Percentiles rank a stretch among this genome's conserved stretches.
Conservation (phyloP, 306 rosid genomes). For the Coriaria nepalensis region DNA sequence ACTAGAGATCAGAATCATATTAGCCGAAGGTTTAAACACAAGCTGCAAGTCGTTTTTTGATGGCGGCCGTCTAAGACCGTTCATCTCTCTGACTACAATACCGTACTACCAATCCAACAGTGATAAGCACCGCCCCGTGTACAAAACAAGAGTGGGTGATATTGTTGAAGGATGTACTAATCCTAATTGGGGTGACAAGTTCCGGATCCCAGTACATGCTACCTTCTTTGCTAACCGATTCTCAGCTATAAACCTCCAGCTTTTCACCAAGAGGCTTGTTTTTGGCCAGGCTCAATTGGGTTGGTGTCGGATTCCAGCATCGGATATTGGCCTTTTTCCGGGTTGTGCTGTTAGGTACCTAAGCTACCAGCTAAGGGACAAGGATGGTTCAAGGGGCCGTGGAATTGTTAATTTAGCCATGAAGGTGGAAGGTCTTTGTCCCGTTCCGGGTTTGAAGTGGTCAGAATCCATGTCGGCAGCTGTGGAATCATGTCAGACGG, state of each 20-base stretch:
- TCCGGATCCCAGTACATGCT: constrained; percentile 29
- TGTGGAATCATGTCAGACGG: background rate
- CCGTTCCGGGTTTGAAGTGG: background rate
- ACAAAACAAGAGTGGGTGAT: constrained; percentile 28
- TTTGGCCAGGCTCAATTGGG: constrained; percentile 32
- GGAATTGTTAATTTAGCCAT: constrained; percentile 36
- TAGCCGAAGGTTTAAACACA: constrained; percentile 30
- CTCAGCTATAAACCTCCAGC: constrained; percentile 28
- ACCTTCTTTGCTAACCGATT: constrained; percentile 25
- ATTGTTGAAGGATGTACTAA: constrained; percentile 12
- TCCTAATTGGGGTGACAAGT: constrained; percentile 32
- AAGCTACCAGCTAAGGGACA: constrained; percentile 46
- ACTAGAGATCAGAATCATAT: constrained; percentile 37
- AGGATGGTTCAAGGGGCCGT: constrained; percentile 33
- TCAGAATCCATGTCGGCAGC: background rate
- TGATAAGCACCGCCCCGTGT: constrained; percentile 11
- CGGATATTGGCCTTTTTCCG: constrained; percentile 27
- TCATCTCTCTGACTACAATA: constrained; percentile 28
- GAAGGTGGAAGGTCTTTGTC: constrained; percentile 14
- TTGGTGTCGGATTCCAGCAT: constrained; percentile 37
- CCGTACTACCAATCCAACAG: constrained; percentile 10
- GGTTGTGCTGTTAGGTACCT: constrained; percentile 19
- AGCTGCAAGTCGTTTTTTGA: constrained; percentile 10
- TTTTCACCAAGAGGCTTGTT: constrained; percentile 26
- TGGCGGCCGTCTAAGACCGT: constrained; percentile 21